These are phyloP conservation scores for Eustoma russellianum DNA, from an alignment of 257 asterid genomes.

Conservation along the genomic window DNA sequence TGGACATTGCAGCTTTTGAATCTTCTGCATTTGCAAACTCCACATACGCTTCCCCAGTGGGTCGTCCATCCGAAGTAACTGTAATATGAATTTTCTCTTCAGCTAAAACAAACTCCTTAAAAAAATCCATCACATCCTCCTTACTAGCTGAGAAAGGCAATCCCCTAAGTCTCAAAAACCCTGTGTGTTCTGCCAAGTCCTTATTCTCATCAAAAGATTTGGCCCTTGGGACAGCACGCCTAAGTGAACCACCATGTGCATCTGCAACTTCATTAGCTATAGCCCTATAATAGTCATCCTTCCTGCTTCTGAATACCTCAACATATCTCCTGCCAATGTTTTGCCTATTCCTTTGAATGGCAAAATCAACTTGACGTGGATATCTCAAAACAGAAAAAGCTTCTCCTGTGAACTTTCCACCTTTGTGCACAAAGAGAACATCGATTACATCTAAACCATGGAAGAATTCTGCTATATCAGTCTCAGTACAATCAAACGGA, in stretches of 20 bases:
- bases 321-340: slow-evolving; percentile 91
- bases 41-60: slow-evolving; percentile 94
- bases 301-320: slow-evolving; percentile 85
- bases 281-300: slow-evolving; percentile 87
- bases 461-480: slow-evolving; percentile 72
- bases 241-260: slow-evolving; percentile 66
- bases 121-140: slow-evolving; percentile 64
- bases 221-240: slow-evolving; percentile 59
- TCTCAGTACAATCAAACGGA: slow-evolving; percentile 80
- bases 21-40: slow-evolving; percentile 83
- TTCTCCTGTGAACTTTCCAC: slow-evolving; percentile 79
- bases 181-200: slow-evolving; percentile 77
- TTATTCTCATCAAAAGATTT: slow-evolving; percentile 62
- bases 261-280: slow-evolving; percentile 69
- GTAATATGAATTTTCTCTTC: slow-evolving; percentile 67
- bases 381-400: slow-evolving; percentile 80
- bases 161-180: slow-evolving; percentile 80
- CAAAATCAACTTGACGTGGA: slow-evolving; percentile 79
- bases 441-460: slow-evolving; percentile 76
- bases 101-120: slow-evolving; percentile 59
- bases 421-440: slow-evolving; percentile 67
- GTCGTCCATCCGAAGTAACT: slow-evolving; percentile 68
- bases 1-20: slow-evolving; percentile 80
- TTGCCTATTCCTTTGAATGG: slow-evolving; percentile 80
- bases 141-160: slow-evolving; percentile 79